Conservation (phyloP, 345 rosid species). For the Rhodamnia rubescens region DNA sequence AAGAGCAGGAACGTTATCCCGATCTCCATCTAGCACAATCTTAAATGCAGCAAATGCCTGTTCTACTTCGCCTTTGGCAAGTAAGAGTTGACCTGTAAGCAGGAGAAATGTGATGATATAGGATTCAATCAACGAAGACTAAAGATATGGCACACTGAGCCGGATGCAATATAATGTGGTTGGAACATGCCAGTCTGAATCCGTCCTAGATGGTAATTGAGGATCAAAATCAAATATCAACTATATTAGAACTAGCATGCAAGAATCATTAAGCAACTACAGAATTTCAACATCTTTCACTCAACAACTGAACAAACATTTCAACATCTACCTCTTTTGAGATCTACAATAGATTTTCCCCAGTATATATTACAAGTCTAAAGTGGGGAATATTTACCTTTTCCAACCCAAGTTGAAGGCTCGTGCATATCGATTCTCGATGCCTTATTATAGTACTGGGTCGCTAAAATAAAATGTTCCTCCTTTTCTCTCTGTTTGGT, state of each 20-base stretch:
- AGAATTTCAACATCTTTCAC: neutral
- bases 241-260: neutral
- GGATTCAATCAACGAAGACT: neutral
- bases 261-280: neutral
- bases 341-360: neutral
- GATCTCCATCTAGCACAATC: constrained; percentile 66
- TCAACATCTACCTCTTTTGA: neutral
- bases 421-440: constrained; percentile 97
- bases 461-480: constrained; percentile 81
- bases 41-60: constrained; percentile 88
- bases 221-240: neutral
- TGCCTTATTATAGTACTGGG: constrained; percentile 80
- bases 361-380: neutral
- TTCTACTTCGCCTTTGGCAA: constrained; percentile 89
- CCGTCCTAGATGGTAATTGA: neutral
- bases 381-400: constrained; percentile 35
- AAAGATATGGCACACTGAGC: neutral
- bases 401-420: constrained; percentile 98
- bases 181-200: neutral
- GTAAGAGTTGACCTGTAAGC: constrained; percentile 80
- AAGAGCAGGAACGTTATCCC: constrained; percentile 88
- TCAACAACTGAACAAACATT: neutral
- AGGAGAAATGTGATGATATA: neutral
- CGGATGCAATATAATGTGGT: neutral
- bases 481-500: constrained; percentile 81